Evolutionary conservation across 177 flowering plant genomes (phyloP).

Genomic region (Telopea speciosissima): DNA sequence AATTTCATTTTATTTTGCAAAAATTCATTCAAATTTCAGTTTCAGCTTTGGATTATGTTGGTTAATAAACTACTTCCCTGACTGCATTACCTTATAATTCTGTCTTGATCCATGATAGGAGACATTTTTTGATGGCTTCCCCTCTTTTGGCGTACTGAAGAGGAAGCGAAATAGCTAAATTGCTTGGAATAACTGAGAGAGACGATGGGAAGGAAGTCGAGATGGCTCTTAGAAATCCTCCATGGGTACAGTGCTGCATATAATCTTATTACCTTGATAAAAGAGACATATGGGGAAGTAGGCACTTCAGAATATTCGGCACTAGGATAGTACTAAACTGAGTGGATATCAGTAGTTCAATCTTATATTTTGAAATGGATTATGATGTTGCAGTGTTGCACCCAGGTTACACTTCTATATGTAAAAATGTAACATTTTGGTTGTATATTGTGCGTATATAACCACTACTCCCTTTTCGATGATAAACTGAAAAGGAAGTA

Average conservation of each 20-base stretch:
- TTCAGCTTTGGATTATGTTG: background rate
- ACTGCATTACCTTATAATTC: background rate
- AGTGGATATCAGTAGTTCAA: background rate
- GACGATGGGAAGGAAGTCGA: conserved; percentile 16
- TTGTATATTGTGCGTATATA: too few relatives aligned
- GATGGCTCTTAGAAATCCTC: conserved; percentile 49
- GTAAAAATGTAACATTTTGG: background rate
- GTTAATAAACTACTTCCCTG: background rate
- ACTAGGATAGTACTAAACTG: conserved; percentile 29
- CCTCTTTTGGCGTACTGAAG: conserved; percentile 24
- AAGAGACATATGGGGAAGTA: conserved; percentile 40
- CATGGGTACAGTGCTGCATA: conserved; percentile 52
- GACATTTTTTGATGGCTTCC: conserved; percentile 44
- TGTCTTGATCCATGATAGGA: conserved; percentile 26
- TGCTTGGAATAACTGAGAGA: conserved; percentile 39
- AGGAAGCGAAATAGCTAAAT: conserved; percentile 34
- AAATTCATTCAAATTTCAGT: too few relatives aligned
- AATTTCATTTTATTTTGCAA: too few relatives aligned
- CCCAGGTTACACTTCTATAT: background rate
- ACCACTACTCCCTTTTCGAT: too few relatives aligned
- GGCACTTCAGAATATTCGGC: conserved; percentile 41
- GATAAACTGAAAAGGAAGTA: too few relatives aligned
- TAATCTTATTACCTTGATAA: conserved; percentile 45
- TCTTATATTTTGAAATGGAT: background rate
- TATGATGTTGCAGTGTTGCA: background rate